phyloP scores from a whole-genome alignment of 2,329 filamentous ascomycete species.

The Didymella segeticola region DNA sequence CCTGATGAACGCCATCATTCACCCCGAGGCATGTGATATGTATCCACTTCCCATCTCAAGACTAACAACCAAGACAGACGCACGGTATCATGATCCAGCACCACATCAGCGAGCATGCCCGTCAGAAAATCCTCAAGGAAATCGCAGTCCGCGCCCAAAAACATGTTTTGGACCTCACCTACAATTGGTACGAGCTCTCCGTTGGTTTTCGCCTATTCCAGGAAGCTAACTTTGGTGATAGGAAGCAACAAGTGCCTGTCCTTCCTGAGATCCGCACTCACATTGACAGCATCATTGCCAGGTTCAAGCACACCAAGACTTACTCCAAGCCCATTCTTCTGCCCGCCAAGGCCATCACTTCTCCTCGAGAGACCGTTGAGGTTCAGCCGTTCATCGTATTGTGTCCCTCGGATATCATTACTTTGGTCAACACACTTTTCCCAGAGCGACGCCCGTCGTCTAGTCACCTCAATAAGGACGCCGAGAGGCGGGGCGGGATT shows the following conservation, averaged over 20 bases:
- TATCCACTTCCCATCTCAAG: too few relatives aligned
- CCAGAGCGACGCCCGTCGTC: constrained; percentile 74
- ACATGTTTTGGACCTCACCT: constrained; percentile 77
- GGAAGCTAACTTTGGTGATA: constrained; percentile 39
- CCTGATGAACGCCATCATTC: constrained; percentile 80
- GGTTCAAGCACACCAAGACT: constrained; percentile 60
- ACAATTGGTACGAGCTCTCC: constrained; percentile 65
- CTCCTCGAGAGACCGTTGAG: constrained; percentile 76
- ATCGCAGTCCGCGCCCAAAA: constrained; percentile 82
- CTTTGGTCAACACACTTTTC: constrained; percentile 82
- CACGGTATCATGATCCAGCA: constrained; percentile 79
- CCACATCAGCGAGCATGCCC: constrained; percentile 88
- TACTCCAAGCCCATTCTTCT: constrained; percentile 65
- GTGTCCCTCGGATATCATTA: constrained; percentile 78
- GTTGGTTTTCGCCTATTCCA: constrained; percentile 21
- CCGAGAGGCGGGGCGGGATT: constrained; percentile 55
- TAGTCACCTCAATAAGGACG: constrained; percentile 52
- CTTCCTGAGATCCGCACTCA: constrained; percentile 69
- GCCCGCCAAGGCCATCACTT: constrained; percentile 74
- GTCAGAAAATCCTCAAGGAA: constrained; percentile 75
- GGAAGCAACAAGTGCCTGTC: constrained; percentile 67
- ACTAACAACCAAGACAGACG: constrained; percentile 57
- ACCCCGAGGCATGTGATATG: constrained; percentile 83
- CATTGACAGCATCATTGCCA: constrained; percentile 73
- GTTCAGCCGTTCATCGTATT: constrained; percentile 82